Percentiles rank a stretch among this genome's conserved stretches.
Evolutionary conservation across 163 green algal genomes (phyloP).

Genomic region (Volvox carteri): DNA sequence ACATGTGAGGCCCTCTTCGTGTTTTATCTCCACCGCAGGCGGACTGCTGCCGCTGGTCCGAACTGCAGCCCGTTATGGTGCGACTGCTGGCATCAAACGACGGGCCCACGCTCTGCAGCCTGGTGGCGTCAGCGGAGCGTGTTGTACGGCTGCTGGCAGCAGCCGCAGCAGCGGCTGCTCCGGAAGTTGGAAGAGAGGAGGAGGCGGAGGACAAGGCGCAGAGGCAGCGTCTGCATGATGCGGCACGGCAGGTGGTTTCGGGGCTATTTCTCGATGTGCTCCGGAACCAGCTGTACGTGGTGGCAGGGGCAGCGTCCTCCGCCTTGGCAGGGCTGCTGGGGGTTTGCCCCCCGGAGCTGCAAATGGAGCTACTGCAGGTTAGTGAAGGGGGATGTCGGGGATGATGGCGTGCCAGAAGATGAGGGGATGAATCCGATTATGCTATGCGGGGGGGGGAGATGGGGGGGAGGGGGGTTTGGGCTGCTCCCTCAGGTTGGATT

Average conservation of each 20-base stretch:
- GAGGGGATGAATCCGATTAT: no score
- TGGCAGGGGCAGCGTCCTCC: neutral
- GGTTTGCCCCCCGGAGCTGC: constrained; percentile 13
- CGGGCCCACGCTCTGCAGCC: neutral
- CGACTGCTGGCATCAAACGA: constrained; percentile 10
- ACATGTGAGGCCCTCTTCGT: no score
- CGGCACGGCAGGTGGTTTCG: constrained; percentile 32
- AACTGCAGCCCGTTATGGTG: constrained; percentile 14
- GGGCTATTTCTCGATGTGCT: constrained; percentile 41
- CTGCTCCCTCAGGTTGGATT: no score
- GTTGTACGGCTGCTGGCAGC: constrained; percentile 27
- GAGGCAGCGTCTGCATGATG: neutral
- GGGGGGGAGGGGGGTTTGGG: no score
- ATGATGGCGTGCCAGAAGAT: no score
- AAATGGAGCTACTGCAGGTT: constrained; percentile 37
- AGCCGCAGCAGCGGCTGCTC: neutral
- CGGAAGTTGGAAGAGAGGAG: no score
- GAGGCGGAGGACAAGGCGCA: no score
- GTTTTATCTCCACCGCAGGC: neutral
- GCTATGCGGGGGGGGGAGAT: no score
- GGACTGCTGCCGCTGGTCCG: neutral
- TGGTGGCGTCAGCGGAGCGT: constrained; percentile 21
- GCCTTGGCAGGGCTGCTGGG: constrained; percentile 34
- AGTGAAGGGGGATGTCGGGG: no score
- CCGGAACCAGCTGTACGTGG: neutral